These are phyloP conservation scores for Cucurbita ficifolia DNA, from an alignment of 306 rosid genomes.

Conservation along the genomic window DNA sequence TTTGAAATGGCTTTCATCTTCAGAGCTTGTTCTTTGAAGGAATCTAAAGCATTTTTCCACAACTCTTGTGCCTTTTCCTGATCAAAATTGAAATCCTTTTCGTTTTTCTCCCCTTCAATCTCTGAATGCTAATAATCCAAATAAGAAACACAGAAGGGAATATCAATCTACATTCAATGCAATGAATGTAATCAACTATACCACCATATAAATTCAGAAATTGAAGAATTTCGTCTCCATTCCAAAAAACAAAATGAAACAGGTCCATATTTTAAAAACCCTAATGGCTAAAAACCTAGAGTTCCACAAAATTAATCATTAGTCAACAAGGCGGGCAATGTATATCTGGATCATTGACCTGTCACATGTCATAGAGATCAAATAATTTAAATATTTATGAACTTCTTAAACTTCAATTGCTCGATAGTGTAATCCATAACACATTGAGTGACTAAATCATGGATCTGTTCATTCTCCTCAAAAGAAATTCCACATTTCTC, in stretches of 20 bases:
- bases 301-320: neutral
- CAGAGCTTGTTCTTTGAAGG: constrained; percentile 73
- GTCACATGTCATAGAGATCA: neutral
- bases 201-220: neutral
- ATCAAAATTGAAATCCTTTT: constrained; percentile 17
- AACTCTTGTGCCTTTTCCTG: constrained; percentile 62
- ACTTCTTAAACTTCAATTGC: neutral
- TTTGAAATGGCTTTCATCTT: constrained; percentile 61
- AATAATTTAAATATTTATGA: neutral
- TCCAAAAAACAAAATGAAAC: neutral
- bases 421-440: neutral
- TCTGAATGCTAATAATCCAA: constrained; percentile 23
- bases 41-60: constrained; percentile 53
- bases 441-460: neutral
- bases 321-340: neutral
- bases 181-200: neutral
- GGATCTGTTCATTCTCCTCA: neutral
- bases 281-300: neutral
- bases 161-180: constrained; percentile 1
- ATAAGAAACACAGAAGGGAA: neutral
- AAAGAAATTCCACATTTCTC: neutral
- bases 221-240: neutral
- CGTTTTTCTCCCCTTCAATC: constrained; percentile 38
- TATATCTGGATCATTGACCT: neutral
- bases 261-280: neutral